Conservation (phyloP, 352 stramenopile species). For the Globisporangium perplexum region DNA sequence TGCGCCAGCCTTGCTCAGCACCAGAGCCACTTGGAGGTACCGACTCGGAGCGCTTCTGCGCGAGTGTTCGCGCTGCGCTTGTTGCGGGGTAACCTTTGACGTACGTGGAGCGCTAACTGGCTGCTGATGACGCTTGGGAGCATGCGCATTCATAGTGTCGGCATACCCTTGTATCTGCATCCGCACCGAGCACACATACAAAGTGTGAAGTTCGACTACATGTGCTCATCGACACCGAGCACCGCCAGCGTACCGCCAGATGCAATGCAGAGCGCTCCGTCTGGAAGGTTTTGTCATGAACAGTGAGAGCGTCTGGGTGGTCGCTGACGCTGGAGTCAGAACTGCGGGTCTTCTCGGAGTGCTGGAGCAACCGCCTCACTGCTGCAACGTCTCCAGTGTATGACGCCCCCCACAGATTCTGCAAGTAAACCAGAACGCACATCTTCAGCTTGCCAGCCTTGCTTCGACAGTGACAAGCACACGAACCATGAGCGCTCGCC, state of each 20-base stretch:
- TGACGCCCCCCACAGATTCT: constrained; percentile 39
- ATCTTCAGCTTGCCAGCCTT: neutral
- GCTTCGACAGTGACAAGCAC: neutral
- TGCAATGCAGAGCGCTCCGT: constrained; percentile 39
- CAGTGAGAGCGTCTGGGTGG: constrained; percentile 7
- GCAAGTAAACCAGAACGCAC: neutral
- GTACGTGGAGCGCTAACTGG: neutral
- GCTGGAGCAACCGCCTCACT: constrained; percentile 20
- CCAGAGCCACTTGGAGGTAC: constrained; percentile 25
- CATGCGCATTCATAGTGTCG: constrained; percentile 13
- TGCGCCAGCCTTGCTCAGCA: constrained; percentile 29
- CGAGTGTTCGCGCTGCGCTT: neutral
- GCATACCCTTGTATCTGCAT: constrained; percentile 29
- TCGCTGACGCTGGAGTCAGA: neutral
- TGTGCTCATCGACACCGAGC: too few relatives aligned
- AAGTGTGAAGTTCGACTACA: too few relatives aligned
- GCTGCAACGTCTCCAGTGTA: constrained; percentile 26
- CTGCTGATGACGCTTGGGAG: neutral
- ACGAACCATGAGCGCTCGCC: constrained; percentile 27
- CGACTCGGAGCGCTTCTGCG: constrained; percentile 14
- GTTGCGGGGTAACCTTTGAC: neutral
- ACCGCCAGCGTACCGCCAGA: constrained; percentile 20
- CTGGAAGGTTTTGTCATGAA: constrained; percentile 24
- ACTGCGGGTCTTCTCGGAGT: neutral
- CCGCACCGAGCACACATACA: too few relatives aligned